Base-by-base conservation (phyloP, 352 stramenopile genomes). In the Phytophthora podocarpi region DNA sequence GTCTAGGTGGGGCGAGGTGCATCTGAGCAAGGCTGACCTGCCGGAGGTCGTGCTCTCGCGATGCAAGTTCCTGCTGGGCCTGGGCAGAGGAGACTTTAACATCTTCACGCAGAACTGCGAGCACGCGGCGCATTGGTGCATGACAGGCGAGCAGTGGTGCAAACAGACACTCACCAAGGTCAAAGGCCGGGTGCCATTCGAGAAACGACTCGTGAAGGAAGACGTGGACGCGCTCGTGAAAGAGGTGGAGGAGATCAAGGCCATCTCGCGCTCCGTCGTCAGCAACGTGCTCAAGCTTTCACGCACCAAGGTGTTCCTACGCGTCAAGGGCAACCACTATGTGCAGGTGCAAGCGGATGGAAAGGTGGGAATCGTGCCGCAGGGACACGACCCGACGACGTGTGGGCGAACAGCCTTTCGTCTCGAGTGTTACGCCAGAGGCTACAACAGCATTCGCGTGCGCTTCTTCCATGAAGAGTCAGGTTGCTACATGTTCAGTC, bases 71-170 rank as follows among this genome's bases (percentile, higher is more conserved):
- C 54, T 95, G 3, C 47, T 95, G 9, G 87, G 87, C 0, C 67
- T 95, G 13, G 87, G 87, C 18, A 63, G 74, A 51, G 86, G 86
- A 26, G 85, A 95, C 30, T 95, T 95, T 40, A 93, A 95, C 55
- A 90, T 95, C 54, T 93, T 95, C 52, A 88, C 76, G 27, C 87
- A 95, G 67, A 95, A 95, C 59, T 95, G 87, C 67, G 87, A 95
- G 52, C 87, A 95, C 49, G 83, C 85, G 5, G 87, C 87, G 11
- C 85, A 95, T 50, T 95, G 87, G 87, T 95, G 87, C 59, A 95
- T 91, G 87, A 95, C 87, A 1, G 87, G 87, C 45, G 80, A 95
- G 68, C 87, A 95, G 66, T 95, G 87, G 87, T 94, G 82, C 71
- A 95, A 95, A 64, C 87, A 95, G 57, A 91, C 74, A 18, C 68